Evolutionary conservation across 768 basidiomycete genomes (phyloP).

Genomic region (Gyrodon lividus): DNA sequence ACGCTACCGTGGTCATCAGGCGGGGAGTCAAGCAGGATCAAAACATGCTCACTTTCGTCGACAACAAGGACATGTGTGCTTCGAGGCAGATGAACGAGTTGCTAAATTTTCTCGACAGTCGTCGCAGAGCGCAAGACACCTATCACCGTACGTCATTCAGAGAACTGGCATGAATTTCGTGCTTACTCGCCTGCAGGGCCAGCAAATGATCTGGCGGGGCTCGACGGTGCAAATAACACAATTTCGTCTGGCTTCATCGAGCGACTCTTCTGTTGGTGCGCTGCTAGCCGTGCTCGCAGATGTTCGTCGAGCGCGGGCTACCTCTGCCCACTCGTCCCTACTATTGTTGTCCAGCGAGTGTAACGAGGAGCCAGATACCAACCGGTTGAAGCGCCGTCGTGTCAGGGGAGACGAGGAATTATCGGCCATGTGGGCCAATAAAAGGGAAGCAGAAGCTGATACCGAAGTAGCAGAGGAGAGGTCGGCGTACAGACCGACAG

Average conservation of each 20-base stretch:
- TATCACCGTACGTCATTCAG: conserved; percentile 15
- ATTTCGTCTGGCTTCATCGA: conserved; percentile 32
- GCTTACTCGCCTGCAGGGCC: conserved; percentile 74
- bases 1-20: conserved; percentile 22
- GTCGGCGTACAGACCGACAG: conserved; percentile 53
- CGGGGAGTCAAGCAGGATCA: neutral
- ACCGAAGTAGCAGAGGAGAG: conserved; percentile 38
- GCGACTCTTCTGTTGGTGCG: conserved; percentile 25
- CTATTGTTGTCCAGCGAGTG: conserved; percentile 8
- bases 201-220: conserved; percentile 70
- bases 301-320: conserved; percentile 27
- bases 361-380: conserved; percentile 30
- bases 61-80: conserved; percentile 54
- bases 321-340: conserved; percentile 29
- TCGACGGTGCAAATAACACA: conserved; percentile 78
- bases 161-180: neutral
- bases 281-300: conserved; percentile 7
- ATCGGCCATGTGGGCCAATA: conserved; percentile 55
- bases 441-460: conserved; percentile 39
- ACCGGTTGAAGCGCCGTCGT: conserved; percentile 42
- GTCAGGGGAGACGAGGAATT: conserved; percentile 46
- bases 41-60: conserved; percentile 40
- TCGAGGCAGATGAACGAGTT: conserved; percentile 46
- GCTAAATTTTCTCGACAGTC: conserved; percentile 55
- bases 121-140: conserved; percentile 52